Conservation (phyloP, 495 filamentous ascomycete species). For the Pyrenula aspistea region DNA sequence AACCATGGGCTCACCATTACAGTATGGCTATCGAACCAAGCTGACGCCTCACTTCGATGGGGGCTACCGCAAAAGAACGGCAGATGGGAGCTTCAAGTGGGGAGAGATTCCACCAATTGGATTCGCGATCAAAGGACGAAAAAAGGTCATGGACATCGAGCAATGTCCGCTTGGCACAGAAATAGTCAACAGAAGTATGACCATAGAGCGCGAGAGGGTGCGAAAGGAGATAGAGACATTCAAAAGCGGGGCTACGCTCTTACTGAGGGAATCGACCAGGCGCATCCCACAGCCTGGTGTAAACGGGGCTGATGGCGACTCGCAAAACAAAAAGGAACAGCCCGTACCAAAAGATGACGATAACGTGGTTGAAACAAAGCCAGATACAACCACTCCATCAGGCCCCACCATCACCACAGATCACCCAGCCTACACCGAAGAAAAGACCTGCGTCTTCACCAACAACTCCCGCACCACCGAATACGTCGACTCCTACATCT, state of each 20-base stretch:
- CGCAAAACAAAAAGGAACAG: constrained; percentile 2
- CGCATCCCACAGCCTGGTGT: constrained; percentile 44
- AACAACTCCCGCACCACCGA: constrained; percentile 69
- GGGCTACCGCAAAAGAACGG: constrained; percentile 22
- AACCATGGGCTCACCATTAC: constrained; percentile 78
- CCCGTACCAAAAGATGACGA: constrained; percentile 2
- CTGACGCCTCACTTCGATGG: constrained; percentile 90
- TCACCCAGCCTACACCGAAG: constrained; percentile 44
- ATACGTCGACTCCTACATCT: constrained; percentile 74
- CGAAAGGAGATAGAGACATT: constrained; percentile 57
- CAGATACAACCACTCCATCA: not conserved
- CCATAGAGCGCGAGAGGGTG: constrained; percentile 59
- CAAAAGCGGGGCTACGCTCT: constrained; percentile 70
- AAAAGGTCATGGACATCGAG: constrained; percentile 78
- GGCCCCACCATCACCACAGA: constrained; percentile 21
- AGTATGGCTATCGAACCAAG: constrained; percentile 93
- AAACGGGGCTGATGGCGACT: constrained; percentile 6
- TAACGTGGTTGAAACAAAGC: not conserved
- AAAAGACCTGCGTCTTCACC: constrained; percentile 79
- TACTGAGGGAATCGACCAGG: constrained; percentile 75
- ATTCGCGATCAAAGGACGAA: constrained; percentile 70
- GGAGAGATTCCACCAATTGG: constrained; percentile 63
- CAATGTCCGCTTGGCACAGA: constrained; percentile 94
- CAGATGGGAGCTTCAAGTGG: constrained; percentile 22
- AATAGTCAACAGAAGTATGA: constrained; percentile 63